A percentile compares a stretch with the other conserved stretches of the same genome.
Conservation (phyloP, 192 early-diverging fungal genomes). For the Backusella sp. region DNA sequence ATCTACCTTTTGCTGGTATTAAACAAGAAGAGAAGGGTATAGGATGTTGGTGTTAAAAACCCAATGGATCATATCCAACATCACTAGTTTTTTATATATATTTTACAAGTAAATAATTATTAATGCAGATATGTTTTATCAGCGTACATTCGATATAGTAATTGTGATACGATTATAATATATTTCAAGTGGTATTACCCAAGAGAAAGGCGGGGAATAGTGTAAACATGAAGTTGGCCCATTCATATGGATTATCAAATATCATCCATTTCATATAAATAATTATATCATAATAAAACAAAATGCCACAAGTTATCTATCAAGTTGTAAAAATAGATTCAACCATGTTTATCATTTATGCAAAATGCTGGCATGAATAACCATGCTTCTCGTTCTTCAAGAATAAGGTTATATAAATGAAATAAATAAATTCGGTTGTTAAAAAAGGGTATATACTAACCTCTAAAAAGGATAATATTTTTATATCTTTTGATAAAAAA, state of each 20-base stretch:
- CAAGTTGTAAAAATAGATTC: background rate
- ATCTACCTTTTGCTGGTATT: too few species aligned
- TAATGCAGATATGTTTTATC: background rate
- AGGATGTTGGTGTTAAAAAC: too few species aligned
- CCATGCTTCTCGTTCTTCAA: background rate
- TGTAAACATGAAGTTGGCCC: too few species aligned
- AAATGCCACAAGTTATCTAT: background rate
- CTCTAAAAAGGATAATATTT: background rate
- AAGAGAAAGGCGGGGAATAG: too few species aligned
- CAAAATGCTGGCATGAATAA: background rate
- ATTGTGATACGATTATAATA: background rate
- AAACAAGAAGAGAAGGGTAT: too few species aligned
- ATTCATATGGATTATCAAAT: too few species aligned
- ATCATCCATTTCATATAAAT: too few species aligned
- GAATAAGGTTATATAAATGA: background rate
- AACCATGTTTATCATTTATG: background rate
- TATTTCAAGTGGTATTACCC: too few species aligned
- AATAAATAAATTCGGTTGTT: background rate
- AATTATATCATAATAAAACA: background rate
- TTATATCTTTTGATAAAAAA: background rate
- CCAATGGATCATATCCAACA: background rate
- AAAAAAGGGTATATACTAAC: background rate
- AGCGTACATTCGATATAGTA: background rate
- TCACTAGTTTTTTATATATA: background rate
- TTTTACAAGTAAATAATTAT: background rate